Base-by-base conservation (phyloP, 108 stramenopile genomes). In the Aurantiochytrium sp. region DNA sequence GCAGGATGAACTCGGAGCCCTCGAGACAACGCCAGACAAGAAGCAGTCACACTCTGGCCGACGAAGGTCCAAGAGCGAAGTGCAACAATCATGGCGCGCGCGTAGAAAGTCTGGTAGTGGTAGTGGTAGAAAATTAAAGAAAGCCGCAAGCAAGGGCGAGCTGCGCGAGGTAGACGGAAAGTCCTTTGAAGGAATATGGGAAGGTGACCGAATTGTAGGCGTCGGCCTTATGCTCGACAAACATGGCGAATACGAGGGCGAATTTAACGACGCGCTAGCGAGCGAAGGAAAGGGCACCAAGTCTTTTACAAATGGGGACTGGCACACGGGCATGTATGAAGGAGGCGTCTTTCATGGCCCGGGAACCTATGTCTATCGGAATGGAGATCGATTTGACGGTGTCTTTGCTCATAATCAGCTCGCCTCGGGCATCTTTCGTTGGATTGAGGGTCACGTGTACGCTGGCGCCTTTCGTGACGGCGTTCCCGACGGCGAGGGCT, bases 321-420 rank as follows among this genome's bases (percentile, higher is more conserved):
- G 45, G 45, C 76, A 83, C 76, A 53, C 49, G 43, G 76, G 76
- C n/a, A 6, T 53, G 76, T 83, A 83, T 23, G 10, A 53, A 53
- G 12, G 28, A 6, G 51, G 51, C 6, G 51, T 12, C 49, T 53
- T 47, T 47, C 76, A 83, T 23, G 76, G 76, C n/a, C 14, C 10
- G 6, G 76, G 76, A 6, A 83, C 76, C 16, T 83, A 83, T 35
- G 51, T 83, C 6, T 83, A 53, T 45, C 6, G 23, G 4, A 83
- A 83, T 35, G 76, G 76, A 23, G 76, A 83, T 45, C 76, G 76
- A 43, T 83, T 83, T 23, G 76, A 83, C 76, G 76, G 76, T 12
- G 49, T 53, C 2, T 83, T 83, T 35, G 6, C 28, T 6, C 44
- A 53, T 4, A 53, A 53, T 53, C 49, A 47, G n/a, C 51, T 83